A percentile compares a stretch with the other conserved stretches of the same genome.
Evolutionary conservation across 805 yeast genomes (phyloP).

Genomic region (Kluyveromyces dobzhanskii): DNA sequence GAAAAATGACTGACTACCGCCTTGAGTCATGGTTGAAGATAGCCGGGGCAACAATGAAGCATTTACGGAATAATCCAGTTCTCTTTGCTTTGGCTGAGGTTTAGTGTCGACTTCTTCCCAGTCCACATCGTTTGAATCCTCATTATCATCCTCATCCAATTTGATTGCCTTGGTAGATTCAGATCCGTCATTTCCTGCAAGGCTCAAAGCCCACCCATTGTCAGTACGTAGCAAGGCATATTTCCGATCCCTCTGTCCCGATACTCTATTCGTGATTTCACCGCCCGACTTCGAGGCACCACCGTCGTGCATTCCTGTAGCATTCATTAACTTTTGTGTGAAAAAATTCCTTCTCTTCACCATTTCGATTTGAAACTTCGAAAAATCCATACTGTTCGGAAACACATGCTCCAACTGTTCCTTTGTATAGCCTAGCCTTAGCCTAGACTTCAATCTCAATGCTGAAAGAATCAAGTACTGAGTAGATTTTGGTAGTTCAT

Average conservation of each 20-base stretch:
- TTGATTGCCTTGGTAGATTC: slow-evolving; percentile 39
- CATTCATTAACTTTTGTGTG: slow-evolving; percentile 79
- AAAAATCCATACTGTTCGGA: slow-evolving; percentile 82
- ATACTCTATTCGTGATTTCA: slow-evolving; percentile 41
- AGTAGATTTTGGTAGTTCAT: slow-evolving; percentile 67
- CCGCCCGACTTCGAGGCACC: slow-evolving; percentile 31
- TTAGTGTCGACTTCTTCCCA: slow-evolving; percentile 62
- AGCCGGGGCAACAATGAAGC: slow-evolving; percentile 33
- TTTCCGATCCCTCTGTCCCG: slow-evolving; percentile 73
- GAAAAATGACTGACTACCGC: slow-evolving; percentile 25
- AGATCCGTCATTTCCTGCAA: slow-evolving; percentile 39
- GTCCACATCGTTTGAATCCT: slow-evolving; percentile 39
- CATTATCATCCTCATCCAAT: slow-evolving; percentile 35
- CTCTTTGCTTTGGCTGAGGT: slow-evolving; percentile 14
- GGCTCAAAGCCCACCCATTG: slow-evolving; percentile 76
- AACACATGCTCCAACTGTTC: slow-evolving; percentile 79
- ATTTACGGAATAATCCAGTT: slow-evolving; percentile 33
- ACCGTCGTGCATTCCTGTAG: slow-evolving; percentile 67
- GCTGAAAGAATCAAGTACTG: slow-evolving; percentile 85
- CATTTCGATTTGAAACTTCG: slow-evolving; percentile 86
- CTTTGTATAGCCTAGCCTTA: slow-evolving; percentile 91
- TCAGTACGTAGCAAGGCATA: slow-evolving; percentile 70
- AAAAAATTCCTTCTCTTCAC: slow-evolving; percentile 85
- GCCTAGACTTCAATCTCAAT: slow-evolving; percentile 71
- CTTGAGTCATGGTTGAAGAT: slow-evolving; percentile 9